Evolutionary conservation across 2,329 filamentous ascomycete species (phyloP).

Genomic region (Sporothrix curviconia): DNA sequence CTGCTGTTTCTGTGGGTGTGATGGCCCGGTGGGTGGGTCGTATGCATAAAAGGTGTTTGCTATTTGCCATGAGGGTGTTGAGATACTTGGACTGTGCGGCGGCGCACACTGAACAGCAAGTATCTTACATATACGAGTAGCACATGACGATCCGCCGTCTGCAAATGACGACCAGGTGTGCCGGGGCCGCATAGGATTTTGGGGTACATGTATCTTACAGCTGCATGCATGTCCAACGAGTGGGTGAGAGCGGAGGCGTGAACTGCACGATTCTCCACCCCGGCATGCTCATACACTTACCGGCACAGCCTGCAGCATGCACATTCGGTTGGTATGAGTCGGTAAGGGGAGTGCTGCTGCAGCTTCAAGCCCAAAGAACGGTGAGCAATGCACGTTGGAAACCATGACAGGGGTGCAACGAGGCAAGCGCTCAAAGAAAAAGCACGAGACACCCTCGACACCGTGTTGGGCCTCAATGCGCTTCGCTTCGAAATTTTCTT

Average conservation of each 20-base stretch:
- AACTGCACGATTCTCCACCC: slow-evolving; percentile 2
- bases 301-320: slow-evolving; percentile 1
- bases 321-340: background rate
- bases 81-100: background rate
- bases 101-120: background rate
- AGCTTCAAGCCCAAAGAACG: slow-evolving; percentile 16
- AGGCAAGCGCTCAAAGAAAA: background rate
- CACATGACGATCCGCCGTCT: background rate
- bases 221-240: slow-evolving; percentile 5
- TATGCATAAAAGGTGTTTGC: background rate
- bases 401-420: background rate
- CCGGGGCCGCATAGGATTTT: slow-evolving; percentile 4
- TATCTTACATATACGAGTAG: background rate
- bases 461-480: slow-evolving; percentile 8
- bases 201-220: too few relatives aligned
- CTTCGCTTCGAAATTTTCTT: background rate
- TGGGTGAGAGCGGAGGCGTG: background rate
- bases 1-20: background rate
- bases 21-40: background rate
- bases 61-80: background rate
- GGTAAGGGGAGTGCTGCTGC: slow-evolving; percentile 9
- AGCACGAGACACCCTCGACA: background rate
- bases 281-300: background rate
- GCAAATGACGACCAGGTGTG: slow-evolving; percentile 11
- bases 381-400: background rate